These are phyloP conservation scores for Boletellus ananas DNA, from an alignment of 768 basidiomycete genomes.

Conservation along the genomic window DNA sequence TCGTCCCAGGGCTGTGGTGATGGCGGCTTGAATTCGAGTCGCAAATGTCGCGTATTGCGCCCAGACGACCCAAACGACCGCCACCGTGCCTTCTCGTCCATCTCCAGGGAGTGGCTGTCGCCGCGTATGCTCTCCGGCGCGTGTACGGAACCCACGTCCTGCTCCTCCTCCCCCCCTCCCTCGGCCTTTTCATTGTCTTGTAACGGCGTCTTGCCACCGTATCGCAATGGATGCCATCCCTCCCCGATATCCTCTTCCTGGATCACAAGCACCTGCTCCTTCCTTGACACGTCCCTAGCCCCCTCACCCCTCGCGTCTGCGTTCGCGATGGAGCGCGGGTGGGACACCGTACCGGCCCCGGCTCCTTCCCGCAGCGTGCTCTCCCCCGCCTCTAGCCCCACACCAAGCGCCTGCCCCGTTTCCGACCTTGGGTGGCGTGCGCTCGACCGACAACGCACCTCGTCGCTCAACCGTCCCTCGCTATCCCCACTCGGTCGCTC, in stretches of 20 bases:
- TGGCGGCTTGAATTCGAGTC: conserved; percentile 45
- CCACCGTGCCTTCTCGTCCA: conserved; percentile 27
- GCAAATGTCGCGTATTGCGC: conserved; percentile 42
- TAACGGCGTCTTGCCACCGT: conserved; percentile 8
- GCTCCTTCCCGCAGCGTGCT: background rate
- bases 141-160: conserved; percentile 13
- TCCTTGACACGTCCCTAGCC: conserved; percentile 6
- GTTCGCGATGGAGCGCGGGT: conserved; percentile 27
- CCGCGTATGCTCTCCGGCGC: conserved; percentile 8
- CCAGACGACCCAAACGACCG: conserved; percentile 17
- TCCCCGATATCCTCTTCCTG: conserved; percentile 25
- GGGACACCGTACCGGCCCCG: conserved; percentile 31
- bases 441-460: background rate
- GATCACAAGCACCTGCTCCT: conserved; percentile 18
- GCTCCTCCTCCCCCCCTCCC: conserved; percentile 6
- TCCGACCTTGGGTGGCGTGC: background rate
- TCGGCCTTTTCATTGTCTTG: conserved; percentile 3
- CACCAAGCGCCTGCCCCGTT: background rate
- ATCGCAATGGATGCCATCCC: conserved; percentile 26
- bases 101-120: conserved; percentile 10
- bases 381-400: background rate
- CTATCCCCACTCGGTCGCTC: conserved; percentile 3
- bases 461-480: conserved; percentile 1
- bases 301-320: conserved; percentile 3
- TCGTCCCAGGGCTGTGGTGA: conserved; percentile 70